Evolutionary conservation across 2,329 filamentous ascomycete genomes (phyloP).

Genomic region (Fusarium concolor): DNA sequence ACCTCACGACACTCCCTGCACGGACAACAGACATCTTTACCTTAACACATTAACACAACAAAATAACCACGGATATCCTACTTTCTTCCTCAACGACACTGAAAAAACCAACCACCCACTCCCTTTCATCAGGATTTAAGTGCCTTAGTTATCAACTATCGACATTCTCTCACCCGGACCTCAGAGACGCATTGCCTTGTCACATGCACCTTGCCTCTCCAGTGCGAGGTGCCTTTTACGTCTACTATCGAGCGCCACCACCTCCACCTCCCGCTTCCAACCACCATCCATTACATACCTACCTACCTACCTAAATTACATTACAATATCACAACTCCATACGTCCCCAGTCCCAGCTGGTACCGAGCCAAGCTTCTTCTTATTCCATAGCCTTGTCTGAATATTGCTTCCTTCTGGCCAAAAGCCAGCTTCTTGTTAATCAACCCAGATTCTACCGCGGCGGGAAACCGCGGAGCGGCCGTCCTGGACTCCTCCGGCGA

Average conservation of each 20-base stretch:
- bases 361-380: conserved; percentile 1
- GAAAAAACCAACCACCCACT: neutral
- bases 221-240: neutral
- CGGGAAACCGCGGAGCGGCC: conserved; percentile 55
- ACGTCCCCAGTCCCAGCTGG: conserved; percentile 20
- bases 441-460: conserved; percentile 50
- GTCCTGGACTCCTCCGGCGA: conserved; percentile 56
- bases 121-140: neutral
- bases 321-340: conserved; percentile 23
- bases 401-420: conserved; percentile 37
- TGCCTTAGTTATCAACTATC: neutral
- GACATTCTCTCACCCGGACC: neutral
- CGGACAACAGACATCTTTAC: conserved; percentile 18
- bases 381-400: conserved; percentile 12
- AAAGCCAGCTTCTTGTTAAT: conserved; percentile 41
- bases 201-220: conserved; percentile 27
- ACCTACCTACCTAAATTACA: conserved; percentile 2
- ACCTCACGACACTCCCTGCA: conserved; percentile 6
- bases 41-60: conserved; percentile 12
- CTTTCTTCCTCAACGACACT: neutral
- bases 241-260: conserved; percentile 28
- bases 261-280: conserved; percentile 41
- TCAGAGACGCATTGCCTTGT: conserved; percentile 16
- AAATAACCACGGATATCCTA: conserved; percentile 12
- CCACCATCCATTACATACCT: conserved; percentile 15